A percentile compares a stretch with the other conserved stretches of the same genome.
Evolutionary conservation across 2,329 filamentous ascomycete genomes (phyloP).

Genomic region (Colletotrichum sp.): DNA sequence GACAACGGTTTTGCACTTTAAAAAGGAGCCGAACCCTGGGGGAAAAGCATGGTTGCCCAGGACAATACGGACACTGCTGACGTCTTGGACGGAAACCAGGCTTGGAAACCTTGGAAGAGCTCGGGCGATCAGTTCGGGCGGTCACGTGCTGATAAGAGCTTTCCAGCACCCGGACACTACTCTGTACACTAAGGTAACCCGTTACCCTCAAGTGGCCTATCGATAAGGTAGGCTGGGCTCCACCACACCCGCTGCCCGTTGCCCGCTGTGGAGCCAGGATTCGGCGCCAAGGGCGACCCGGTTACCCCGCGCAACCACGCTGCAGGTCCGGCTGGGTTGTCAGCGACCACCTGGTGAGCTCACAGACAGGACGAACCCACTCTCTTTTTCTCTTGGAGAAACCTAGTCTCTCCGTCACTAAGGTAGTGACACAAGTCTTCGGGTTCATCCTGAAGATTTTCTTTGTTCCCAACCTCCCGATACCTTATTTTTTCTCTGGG

Average conservation of each 20-base stretch:
- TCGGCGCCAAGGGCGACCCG: slow-evolving; percentile 9
- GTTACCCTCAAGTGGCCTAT: background rate
- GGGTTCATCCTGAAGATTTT: background rate
- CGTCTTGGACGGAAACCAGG: background rate
- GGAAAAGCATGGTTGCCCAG: background rate
- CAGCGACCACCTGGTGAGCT: slow-evolving; percentile 13
- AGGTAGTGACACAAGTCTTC: background rate
- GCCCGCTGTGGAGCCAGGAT: background rate
- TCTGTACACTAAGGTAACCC: background rate
- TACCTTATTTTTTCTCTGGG: background rate
- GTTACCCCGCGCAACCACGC: slow-evolving; percentile 24
- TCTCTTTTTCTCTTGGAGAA: background rate
- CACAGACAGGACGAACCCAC: slow-evolving; percentile 8
- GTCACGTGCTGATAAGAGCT: slow-evolving; percentile 20
- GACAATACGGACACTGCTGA: background rate
- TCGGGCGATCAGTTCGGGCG: background rate
- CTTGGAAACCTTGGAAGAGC: background rate
- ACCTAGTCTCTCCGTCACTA: background rate
- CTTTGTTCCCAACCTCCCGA: background rate
- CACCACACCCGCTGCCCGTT: background rate
- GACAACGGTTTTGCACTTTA: background rate
- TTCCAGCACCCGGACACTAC: background rate
- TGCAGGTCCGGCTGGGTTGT: background rate
- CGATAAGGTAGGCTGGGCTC: slow-evolving; percentile 12
- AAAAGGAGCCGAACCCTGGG: background rate